Evolutionary conservation across 805 yeast genomes (phyloP).

Genomic region (Schizosaccharomyces pombe): DNA sequence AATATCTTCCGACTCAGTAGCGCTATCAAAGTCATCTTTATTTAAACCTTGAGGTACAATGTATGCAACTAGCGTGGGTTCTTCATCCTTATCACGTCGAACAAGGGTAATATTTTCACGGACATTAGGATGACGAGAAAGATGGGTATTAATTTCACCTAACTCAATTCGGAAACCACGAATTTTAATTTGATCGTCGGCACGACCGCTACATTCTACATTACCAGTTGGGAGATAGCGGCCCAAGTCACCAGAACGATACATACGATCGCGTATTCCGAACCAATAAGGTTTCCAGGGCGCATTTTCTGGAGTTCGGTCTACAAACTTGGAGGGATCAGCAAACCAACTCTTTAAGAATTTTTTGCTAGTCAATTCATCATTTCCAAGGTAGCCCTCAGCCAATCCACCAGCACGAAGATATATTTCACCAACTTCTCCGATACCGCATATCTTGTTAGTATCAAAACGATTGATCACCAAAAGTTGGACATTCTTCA

Average conservation of each 20-base stretch:
- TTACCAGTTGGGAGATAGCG: conserved; percentile 92
- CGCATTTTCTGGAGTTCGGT: conserved; percentile 24
- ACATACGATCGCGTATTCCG: conserved; percentile 88
- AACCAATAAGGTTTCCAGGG: conserved; percentile 63
- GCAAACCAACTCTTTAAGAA: conserved; percentile 84
- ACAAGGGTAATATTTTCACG: conserved; percentile 86
- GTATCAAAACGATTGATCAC: conserved; percentile 81
- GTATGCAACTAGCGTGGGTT: conserved; percentile 73
- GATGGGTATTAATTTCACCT: conserved; percentile 94
- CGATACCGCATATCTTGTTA: conserved; percentile 85
- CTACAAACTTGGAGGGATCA: conserved; percentile 13
- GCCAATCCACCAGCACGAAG: conserved; percentile 96
- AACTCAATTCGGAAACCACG: conserved; percentile 96
- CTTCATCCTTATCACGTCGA: conserved; percentile 75
- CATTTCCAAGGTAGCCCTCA: conserved; percentile 83
- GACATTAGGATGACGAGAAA: conserved; percentile 77
- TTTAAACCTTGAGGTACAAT: conserved; percentile 50
- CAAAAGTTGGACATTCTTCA: conserved; percentile 79
- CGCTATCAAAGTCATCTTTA: conserved; percentile 25
- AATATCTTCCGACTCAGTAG: not conserved
- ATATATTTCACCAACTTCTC: conserved; percentile 95
- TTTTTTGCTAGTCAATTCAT: conserved; percentile 68
- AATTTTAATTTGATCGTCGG: conserved; percentile 95
- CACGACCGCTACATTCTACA: conserved; percentile 95
- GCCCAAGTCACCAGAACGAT: conserved; percentile 94